Conservation (phyloP, 2,329 filamentous ascomycete genomes). For the Penicillium sp. region DNA sequence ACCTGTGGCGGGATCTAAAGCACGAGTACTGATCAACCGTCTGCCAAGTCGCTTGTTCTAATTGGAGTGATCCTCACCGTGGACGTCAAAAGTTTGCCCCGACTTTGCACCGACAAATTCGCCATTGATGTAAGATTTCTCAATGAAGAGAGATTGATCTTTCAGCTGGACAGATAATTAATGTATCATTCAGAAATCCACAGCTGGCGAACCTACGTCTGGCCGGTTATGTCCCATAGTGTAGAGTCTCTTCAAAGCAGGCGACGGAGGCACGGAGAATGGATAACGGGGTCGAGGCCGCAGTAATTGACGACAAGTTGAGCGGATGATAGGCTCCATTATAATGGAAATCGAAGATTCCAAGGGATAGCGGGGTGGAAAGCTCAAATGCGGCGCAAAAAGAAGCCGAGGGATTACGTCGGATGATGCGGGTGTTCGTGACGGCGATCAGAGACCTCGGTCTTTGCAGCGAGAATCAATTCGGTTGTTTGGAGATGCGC, state of each 20-base stretch:
- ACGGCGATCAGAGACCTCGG: conserved; percentile 13
- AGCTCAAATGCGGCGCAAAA: conserved; percentile 5
- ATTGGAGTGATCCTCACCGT: conserved; percentile 46
- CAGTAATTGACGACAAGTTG: conserved; percentile 34
- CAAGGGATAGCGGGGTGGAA: conserved; percentile 5
- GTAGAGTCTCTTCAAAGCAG: conserved; percentile 36
- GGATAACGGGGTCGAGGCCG: conserved; percentile 34
- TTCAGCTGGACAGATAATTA: conserved; percentile 53
- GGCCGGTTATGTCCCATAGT: conserved; percentile 40
- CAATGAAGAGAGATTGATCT: conserved; percentile 76
- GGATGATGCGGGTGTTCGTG: conserved; percentile 18
- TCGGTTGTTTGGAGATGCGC: not conserved
- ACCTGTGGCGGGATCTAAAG: conserved; percentile 71
- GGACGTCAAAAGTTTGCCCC: conserved; percentile 85
- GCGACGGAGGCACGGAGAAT: conserved; percentile 29
- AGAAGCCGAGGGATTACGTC: conserved; percentile 8
- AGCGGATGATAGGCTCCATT: conserved; percentile 35
- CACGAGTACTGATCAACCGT: not conserved
- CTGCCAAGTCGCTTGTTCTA: not conserved
- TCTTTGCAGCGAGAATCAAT: not conserved
- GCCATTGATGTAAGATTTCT: conserved; percentile 81
- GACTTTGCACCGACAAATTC: conserved; percentile 83
- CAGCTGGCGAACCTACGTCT: conserved; percentile 26
- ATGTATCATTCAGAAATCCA: not conserved
- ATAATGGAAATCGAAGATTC: conserved; percentile 3